Evolutionary conservation across 345 rosid species (phyloP).

Genomic region (rapeseed (Brassica napus)): DNA sequence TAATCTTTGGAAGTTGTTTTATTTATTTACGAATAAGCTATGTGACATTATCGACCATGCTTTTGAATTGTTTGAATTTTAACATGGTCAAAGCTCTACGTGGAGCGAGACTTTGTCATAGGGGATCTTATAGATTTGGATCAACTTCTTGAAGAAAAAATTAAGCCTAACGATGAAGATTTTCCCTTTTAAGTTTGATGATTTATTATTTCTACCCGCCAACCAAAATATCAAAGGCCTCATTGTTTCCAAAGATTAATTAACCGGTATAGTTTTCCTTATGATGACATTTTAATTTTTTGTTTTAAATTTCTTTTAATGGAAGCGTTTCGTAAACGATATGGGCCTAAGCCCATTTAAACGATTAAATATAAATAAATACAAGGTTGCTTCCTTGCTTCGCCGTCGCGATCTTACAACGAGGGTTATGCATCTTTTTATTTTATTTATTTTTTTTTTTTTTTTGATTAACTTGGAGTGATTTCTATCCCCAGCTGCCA

Average conservation of each 20-base stretch:
- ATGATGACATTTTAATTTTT: too few species aligned
- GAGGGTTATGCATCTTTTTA: background rate
- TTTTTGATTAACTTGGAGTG: too few species aligned
- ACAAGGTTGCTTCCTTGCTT: background rate
- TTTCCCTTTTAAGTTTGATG: too few species aligned
- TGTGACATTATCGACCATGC: background rate
- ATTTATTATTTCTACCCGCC: too few species aligned
- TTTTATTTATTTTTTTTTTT: too few species aligned
- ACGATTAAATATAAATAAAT: background rate
- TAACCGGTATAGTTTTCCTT: too few species aligned
- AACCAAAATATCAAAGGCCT: too few species aligned
- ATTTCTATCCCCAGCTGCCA: too few species aligned
- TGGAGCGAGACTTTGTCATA: background rate
- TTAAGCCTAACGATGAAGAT: too few species aligned
- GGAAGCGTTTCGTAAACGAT: background rate
- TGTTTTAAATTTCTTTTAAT: too few species aligned
- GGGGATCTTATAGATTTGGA: background rate
- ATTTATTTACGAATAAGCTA: background rate
- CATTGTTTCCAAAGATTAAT: too few species aligned
- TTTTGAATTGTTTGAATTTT: background rate
- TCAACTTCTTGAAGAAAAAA: too few species aligned
- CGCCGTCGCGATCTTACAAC: background rate
- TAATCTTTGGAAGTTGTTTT: background rate
- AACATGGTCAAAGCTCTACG: background rate
- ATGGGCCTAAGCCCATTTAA: constrained; percentile 23